A percentile compares a stretch with the other conserved stretches of the same genome.
Conservation (phyloP, 352 stramenopile genomes). For the Phytophthora sp. region DNA sequence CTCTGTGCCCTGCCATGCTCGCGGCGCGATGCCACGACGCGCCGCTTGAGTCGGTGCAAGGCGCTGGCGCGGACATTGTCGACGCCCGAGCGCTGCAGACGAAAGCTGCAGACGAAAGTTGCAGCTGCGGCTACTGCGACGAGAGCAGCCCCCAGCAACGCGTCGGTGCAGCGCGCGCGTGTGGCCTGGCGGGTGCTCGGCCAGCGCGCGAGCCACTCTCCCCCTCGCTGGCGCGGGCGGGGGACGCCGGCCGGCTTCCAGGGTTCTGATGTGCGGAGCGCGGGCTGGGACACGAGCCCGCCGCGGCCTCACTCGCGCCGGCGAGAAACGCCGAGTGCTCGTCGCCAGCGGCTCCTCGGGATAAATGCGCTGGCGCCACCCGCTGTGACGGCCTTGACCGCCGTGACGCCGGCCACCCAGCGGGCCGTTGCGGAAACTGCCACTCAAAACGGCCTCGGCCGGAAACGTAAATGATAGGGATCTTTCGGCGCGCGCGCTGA, state of each 20-base stretch:
- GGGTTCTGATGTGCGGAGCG: neutral
- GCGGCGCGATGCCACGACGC: neutral
- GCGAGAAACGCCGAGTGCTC: conserved; percentile 9
- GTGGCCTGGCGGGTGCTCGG: neutral
- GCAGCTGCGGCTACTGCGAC: too few species aligned
- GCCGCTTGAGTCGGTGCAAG: neutral
- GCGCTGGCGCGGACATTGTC: neutral
- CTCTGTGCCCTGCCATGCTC: neutral
- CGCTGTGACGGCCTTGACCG: conserved; percentile 9
- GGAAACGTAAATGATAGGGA: conserved; percentile 28
- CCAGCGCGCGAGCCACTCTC: neutral
- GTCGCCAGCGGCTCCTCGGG: conserved; percentile 1
- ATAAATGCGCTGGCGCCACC: conserved; percentile 26
- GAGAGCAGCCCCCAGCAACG: neutral
- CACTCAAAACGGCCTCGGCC: neutral
- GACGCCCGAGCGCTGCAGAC: neutral
- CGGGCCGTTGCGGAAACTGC: neutral
- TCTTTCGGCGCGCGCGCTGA: neutral
- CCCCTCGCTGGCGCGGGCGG: neutral
- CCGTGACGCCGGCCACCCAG: neutral
- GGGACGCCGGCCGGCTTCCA: neutral
- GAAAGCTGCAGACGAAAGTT: neutral
- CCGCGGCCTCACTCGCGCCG: conserved; percentile 6
- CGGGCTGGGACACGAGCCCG: conserved; percentile 1
- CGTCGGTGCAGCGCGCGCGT: neutral